Evolutionary conservation across 306 rosid genomes (phyloP), one percentile per base, ranked within the genome.

Genomic region (Fragaria vesca): DNA sequence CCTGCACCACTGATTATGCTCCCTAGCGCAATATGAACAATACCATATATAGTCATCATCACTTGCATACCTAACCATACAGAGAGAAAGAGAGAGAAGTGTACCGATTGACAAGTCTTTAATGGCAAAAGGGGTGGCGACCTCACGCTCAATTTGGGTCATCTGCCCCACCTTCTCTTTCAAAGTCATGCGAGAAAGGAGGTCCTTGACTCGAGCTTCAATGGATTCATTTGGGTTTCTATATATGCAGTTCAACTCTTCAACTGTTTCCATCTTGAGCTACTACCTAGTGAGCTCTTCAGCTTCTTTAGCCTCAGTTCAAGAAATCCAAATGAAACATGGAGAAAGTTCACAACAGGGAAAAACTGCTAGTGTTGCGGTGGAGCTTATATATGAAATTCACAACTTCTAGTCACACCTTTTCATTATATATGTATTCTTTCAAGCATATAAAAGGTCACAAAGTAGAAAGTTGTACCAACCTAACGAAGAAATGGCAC

Each of bases 111-210:
- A 82, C 60, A 80, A 78, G 75, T 87, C 85, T 65, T 21, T 83
- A 30, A 94, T 66, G 84, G 79, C 76, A 68, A 78, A 83, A 40
- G 89, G 84, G 69, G 83, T 84, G 32, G 92, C 89, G 48, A 87
- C 91, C 17, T 40, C 4, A 47, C 94, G 93, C 79, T 92, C 97
- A 42, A 94, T 90, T 79, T 92, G 97, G 70, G 91, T 88, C 90
- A 94, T 92, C 77, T 94, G 94, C 67, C 86, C 95, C 69, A 86
- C 84, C 83, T 94, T 92, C 75, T 94, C 94, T 62, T 71, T 78
- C 70, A 92, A 76, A 80, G 96, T 88, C 98, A 94, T 90, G 26
- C 93, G 91, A 7, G 90, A 86, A 83, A 94, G 93, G 68, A 94
- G 91, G 83, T 92, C 94, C 60, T 74, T 90, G 58, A 94, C 81